Evolutionary conservation across 192 early-diverging fungal genomes (phyloP), one percentile per base, ranked within the genome.

Genomic region (Martensiomyces pterosporus): DNA sequence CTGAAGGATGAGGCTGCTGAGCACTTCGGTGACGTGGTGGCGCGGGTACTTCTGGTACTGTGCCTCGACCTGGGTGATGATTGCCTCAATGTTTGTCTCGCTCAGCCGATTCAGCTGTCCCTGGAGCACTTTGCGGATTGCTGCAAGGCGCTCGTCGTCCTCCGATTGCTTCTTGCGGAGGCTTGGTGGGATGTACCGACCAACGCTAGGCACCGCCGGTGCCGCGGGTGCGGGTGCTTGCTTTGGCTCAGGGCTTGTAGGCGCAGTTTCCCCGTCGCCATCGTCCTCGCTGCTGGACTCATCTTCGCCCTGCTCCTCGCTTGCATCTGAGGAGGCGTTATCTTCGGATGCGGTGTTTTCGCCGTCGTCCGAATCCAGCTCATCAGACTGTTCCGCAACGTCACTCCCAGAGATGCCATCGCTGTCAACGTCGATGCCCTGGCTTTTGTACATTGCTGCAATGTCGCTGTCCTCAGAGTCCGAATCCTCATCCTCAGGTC

Each of bases 161-260:
- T 86, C 80, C 0, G 76, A 27, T 19, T 80, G 49, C 26, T 76
- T 64, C 13, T 55, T 70, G 40, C 93, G 86, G 15, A 97, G 73
- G 39, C 92, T 85, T 27, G 95, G 94, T 17, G 95, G 95, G 15
- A 97, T 65, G 51, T 98, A 98, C 64, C 88, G 90, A 14, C 60
- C 60, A 14, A 63, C 59, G 8, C 43, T 50, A 7, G 48, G 24
- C n/a, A n/a, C n/a, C n/a, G n/a, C n/a, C n/a, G n/a, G n/a, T n/a
- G n/a, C n/a, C n/a, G n/a, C n/a, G n/a, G n/a, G n/a, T n/a, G n/a
- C n/a, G n/a, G n/a, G n/a, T 22, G 59, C 18, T 18, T 33, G 24
- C 15, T 25, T 18, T 24, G 14, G 15, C 40, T 22, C 1, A 23
- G 38, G 17, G 9, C 26, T 25, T 3, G 23, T 29, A 47, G n/a